Evolutionary conservation across 768 basidiomycete species (phyloP).

Genomic region (Krasilnikovozyma curviuscula): DNA sequence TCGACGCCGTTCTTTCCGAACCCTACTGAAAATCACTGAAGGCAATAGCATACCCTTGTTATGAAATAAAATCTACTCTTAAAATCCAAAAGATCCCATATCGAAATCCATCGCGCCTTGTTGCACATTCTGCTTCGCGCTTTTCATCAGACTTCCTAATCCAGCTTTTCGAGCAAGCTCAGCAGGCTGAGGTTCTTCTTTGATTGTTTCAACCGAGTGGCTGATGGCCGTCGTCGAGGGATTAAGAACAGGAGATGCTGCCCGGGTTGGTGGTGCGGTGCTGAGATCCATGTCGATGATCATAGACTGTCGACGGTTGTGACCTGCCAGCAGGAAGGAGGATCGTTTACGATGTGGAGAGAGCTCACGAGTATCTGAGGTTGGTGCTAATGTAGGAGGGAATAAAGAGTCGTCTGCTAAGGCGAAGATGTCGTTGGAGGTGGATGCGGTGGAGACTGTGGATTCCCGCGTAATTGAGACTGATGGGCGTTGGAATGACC

Average conservation of each 20-base stretch:
- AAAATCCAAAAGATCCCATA: conserved; percentile 15
- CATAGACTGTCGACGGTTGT: conserved; percentile 50
- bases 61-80: too few species aligned
- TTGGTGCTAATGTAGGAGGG: neutral
- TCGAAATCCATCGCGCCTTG: conserved; percentile 25
- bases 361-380: neutral
- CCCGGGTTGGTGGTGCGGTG: conserved; percentile 33
- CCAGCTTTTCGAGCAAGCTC: conserved; percentile 34
- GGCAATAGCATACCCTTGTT: too few species aligned
- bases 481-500: conserved; percentile 75
- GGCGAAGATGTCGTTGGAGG: neutral
- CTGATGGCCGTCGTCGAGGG: neutral
- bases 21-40: too few species aligned
- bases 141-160: conserved; percentile 67
- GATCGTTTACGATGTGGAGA: conserved; percentile 10
- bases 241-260: neutral
- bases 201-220: neutral
- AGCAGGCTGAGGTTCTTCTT: neutral
- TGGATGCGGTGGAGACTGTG: neutral
- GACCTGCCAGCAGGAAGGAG: conserved; percentile 23
- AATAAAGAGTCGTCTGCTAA: neutral
- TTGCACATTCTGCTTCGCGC: conserved; percentile 63
- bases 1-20: too few species aligned
- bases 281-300: conserved; percentile 75
- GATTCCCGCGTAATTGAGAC: neutral